Evolutionary conservation across 208 protist genomes (phyloP).

Genomic region (Perkinsela sp.): DNA sequence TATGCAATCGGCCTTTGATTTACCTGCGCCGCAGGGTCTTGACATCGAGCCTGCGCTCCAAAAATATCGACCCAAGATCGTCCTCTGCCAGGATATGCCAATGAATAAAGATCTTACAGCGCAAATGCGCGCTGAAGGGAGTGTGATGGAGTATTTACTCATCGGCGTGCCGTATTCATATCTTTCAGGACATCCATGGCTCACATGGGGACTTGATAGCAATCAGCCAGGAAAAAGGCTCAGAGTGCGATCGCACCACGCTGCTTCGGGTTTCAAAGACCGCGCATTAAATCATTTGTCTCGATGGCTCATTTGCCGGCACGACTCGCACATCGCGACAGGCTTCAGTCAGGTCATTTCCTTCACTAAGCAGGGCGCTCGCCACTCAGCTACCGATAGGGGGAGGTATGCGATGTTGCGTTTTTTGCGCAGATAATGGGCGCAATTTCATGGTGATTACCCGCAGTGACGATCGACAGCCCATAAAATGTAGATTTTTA

Average conservation of each 20-base stretch:
- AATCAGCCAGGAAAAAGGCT: slow-evolving; percentile 20
- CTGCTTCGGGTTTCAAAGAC: neutral
- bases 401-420: too few relatives aligned
- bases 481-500: too few relatives aligned
- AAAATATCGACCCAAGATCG: slow-evolving; percentile 52
- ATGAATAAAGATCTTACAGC: slow-evolving; percentile 32
- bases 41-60: slow-evolving; percentile 37
- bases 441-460: too few relatives aligned
- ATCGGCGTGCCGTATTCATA: slow-evolving; percentile 53
- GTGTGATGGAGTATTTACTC: slow-evolving; percentile 43
- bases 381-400: too few relatives aligned
- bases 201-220: slow-evolving; percentile 48
- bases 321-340: neutral
- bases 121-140: slow-evolving; percentile 35
- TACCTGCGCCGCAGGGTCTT: slow-evolving; percentile 37
- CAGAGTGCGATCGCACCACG: neutral
- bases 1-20: slow-evolving; percentile 45
- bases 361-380: neutral
- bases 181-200: slow-evolving; percentile 37
- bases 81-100: slow-evolving; percentile 46
- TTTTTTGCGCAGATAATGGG: too few relatives aligned
- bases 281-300: neutral
- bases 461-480: too few relatives aligned
- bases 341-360: neutral
- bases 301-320: neutral